These are phyloP conservation scores for Kuraishia cidri DNA, from an alignment of 805 yeast genomes.

Conservation along the genomic window DNA sequence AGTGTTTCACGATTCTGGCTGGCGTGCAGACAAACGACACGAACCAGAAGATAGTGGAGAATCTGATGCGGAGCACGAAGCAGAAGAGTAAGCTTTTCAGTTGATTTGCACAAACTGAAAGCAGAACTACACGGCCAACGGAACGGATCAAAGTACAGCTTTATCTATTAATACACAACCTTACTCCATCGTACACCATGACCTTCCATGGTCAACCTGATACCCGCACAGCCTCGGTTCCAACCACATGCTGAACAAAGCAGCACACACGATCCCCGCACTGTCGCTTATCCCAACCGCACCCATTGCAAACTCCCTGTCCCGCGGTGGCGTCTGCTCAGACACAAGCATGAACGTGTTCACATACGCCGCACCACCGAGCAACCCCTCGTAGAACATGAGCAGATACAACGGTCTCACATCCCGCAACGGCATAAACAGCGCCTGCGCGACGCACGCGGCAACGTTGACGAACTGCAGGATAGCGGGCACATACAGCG, in stretches of 20 bases:
- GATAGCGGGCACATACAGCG: conserved; percentile 51
- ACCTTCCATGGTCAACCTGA: conserved; percentile 66
- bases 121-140: too few species aligned
- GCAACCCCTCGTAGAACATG: conserved; percentile 78
- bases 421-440: conserved; percentile 43
- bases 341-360: conserved; percentile 78
- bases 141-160: not conserved
- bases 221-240: conserved; percentile 66
- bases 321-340: conserved; percentile 38
- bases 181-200: conserved; percentile 58
- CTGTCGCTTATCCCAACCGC: conserved; percentile 80
- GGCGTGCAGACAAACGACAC: conserved; percentile 44
- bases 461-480: conserved; percentile 61
- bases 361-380: conserved; percentile 88
- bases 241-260: conserved; percentile 60
- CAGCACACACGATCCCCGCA: conserved; percentile 79
- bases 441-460: conserved; percentile 55
- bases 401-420: conserved; percentile 56
- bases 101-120: too few species aligned
- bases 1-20: conserved; percentile 53
- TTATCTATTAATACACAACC: not conserved
- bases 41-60: conserved; percentile 52
- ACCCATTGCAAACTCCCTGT: conserved; percentile 76
- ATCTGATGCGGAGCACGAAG: conserved; percentile 24
- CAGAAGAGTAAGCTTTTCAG: conserved; percentile 13